phyloP scores from a whole-genome alignment of 169 alveolate species.

The Plasmodium vivax region DNA sequence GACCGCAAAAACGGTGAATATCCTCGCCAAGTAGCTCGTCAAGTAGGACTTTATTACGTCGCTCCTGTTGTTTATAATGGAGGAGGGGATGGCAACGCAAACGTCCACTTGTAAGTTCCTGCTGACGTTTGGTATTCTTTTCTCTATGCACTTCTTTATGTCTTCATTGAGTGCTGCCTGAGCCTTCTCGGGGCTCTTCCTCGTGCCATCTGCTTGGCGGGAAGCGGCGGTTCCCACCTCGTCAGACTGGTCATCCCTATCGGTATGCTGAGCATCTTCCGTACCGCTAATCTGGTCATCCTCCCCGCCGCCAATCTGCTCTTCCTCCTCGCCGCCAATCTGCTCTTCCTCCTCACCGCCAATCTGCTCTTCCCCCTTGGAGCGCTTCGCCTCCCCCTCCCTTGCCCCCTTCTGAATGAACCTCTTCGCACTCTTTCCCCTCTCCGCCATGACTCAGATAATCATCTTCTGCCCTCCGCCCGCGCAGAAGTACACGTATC shows the following conservation, averaged over 20 bases:
- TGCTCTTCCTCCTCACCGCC: neutral
- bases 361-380: neutral
- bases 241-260: neutral
- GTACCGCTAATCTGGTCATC: too few relatives aligned
- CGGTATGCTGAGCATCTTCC: neutral
- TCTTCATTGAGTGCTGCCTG: slow-evolving; percentile 4
- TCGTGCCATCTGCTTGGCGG: neutral
- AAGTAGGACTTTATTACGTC: slow-evolving; percentile 65
- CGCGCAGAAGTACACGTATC: neutral
- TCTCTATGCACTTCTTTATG: slow-evolving; percentile 1
- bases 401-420: neutral
- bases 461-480: neutral
- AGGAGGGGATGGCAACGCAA: slow-evolving; percentile 56
- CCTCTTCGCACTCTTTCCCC: slow-evolving; percentile 9
- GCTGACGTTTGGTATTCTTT: slow-evolving; percentile 60
- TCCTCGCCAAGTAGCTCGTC: slow-evolving; percentile 55
- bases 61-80: slow-evolving; percentile 61
- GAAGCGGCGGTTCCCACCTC: neutral
- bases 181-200: neutral
- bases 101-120: slow-evolving; percentile 49
- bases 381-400: neutral
- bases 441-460: neutral
- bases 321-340: neutral
- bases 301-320: too few relatives aligned
- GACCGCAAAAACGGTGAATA: slow-evolving; percentile 60